These are phyloP conservation scores for Cercospora nicotianae DNA, from an alignment of 2,329 filamentous ascomycete genomes.

Conservation along the genomic window DNA sequence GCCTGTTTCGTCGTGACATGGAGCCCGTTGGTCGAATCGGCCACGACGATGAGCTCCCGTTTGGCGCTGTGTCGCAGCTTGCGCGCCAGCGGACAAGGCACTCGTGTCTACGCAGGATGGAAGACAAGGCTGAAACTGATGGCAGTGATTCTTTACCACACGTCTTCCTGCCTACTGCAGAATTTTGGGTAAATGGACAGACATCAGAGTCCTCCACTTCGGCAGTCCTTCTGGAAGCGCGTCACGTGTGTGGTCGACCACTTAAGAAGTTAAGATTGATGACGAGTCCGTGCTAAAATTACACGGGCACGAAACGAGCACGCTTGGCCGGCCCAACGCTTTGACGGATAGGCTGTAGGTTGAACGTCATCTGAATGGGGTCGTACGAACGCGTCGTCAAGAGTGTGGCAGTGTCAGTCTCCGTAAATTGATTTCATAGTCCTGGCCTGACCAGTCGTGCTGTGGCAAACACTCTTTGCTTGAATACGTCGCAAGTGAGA, in stretches of 20 bases:
- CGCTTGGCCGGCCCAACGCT: conserved; percentile 15
- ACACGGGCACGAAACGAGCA: conserved; percentile 2
- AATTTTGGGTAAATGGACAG: not conserved
- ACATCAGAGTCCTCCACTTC: not conserved
- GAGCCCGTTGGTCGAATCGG: not conserved
- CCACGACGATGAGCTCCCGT: not conserved
- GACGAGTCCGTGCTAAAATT: conserved; percentile 17
- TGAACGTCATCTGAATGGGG: not conserved
- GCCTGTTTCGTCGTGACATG: conserved; percentile 18
- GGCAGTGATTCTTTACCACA: not conserved
- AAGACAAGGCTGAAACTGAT: not conserved
- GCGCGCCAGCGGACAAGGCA: conserved; percentile 1
- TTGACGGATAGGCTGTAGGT: not conserved
- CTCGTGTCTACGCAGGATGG: not conserved
- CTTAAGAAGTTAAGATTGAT: not conserved
- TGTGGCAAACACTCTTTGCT: not conserved
- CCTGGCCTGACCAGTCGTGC: not conserved
- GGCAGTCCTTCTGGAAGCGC: conserved; percentile 8
- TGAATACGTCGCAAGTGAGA: not conserved
- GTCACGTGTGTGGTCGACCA: conserved; percentile 4
- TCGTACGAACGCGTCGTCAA: not conserved
- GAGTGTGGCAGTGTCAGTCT: not conserved
- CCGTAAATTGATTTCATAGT: not conserved
- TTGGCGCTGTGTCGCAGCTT: not conserved
- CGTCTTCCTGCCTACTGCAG: not conserved